phyloP scores from a whole-genome alignment of 1,284 basidiomycete species.

The Ustilago lituana region DNA sequence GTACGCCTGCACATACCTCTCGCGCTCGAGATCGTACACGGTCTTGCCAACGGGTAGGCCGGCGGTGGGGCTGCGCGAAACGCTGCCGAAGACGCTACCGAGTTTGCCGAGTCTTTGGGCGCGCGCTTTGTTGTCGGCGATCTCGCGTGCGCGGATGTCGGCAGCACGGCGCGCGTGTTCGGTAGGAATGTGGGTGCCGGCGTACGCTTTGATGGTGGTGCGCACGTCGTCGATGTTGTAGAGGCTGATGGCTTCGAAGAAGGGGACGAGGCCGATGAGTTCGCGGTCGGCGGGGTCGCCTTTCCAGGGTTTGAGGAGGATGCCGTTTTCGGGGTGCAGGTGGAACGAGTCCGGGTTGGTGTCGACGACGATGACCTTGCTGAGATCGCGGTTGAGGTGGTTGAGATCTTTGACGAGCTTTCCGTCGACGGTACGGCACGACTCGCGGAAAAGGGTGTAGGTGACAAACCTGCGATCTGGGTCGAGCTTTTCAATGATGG shows the following conservation, averaged over 20 bases:
- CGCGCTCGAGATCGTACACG: slow-evolving; percentile 88
- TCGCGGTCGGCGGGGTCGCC: slow-evolving; percentile 80
- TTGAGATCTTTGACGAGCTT: slow-evolving; percentile 78
- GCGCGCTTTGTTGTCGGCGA: slow-evolving; percentile 69
- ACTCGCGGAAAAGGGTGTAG: slow-evolving; percentile 89
- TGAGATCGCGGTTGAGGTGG: slow-evolving; percentile 90
- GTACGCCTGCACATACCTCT: slow-evolving; percentile 84
- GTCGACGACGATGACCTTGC: slow-evolving; percentile 89
- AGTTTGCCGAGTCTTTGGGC: slow-evolving; percentile 31
- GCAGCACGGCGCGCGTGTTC: slow-evolving; percentile 89
- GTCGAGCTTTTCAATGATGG: slow-evolving; percentile 93
- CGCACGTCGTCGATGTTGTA: slow-evolving; percentile 77
- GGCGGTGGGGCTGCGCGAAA: slow-evolving; percentile 11
- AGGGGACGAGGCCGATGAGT: slow-evolving; percentile 89
- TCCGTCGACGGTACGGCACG: slow-evolving; percentile 57
- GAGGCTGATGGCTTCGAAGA: slow-evolving; percentile 80
- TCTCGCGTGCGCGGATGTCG: slow-evolving; percentile 74
- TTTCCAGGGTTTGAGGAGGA: slow-evolving; percentile 87
- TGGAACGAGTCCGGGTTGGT: slow-evolving; percentile 80
- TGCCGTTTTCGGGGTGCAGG: slow-evolving; percentile 88
- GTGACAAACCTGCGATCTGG: slow-evolving; percentile 88
- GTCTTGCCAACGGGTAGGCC: slow-evolving; percentile 69
- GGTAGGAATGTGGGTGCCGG: slow-evolving; percentile 84
- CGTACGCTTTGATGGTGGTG: slow-evolving; percentile 83
- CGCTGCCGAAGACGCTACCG: slow-evolving; percentile 73